A percentile compares a stretch with the other conserved stretches of the same genome.
These are phyloP conservation scores for Elsinoe ampelina DNA, from an alignment of 2,329 filamentous ascomycete genomes.

Conservation along the genomic window DNA sequence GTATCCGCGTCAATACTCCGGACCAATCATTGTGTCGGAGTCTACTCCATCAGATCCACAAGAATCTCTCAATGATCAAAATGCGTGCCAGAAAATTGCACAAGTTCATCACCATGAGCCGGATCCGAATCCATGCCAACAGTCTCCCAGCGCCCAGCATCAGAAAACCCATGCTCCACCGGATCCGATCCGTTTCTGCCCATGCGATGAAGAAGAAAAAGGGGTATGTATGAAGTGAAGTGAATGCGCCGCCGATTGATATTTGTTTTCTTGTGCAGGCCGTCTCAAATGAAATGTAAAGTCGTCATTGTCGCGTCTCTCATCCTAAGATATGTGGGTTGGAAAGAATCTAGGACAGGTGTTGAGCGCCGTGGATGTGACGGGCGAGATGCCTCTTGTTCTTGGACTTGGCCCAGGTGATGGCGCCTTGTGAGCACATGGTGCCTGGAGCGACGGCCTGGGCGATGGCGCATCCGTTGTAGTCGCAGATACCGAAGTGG, in stretches of 20 bases:
- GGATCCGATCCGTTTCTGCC: not conserved
- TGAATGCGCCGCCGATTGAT: not conserved
- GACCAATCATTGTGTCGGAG: not conserved
- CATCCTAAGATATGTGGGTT: not conserved
- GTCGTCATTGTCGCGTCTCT: not conserved
- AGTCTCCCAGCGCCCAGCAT: slow-evolving; percentile 2
- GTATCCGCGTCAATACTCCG: not conserved
- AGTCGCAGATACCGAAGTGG: slow-evolving; percentile 38
- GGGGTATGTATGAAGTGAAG: slow-evolving; percentile 1
- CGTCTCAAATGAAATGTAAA: slow-evolving; percentile 1
- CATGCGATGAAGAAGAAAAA: slow-evolving; percentile 7
- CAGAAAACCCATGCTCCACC: not conserved
- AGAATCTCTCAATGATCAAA: not conserved
- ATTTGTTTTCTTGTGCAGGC: not conserved
- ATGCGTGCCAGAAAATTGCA: not conserved
- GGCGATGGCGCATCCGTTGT: slow-evolving; percentile 31
- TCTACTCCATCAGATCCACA: not conserved
- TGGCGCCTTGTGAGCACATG: slow-evolving; percentile 30
- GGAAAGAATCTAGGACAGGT: slow-evolving; percentile 10
- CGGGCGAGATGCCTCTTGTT: slow-evolving; percentile 17
- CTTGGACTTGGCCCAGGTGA: slow-evolving; percentile 19
- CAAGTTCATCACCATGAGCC: not conserved
- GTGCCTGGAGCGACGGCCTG: slow-evolving; percentile 35
- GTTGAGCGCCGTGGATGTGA: slow-evolving; percentile 13
- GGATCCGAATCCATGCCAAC: not conserved